Evolutionary conservation across 306 rosid species (phyloP).

Genomic region (Castanea mollissima): DNA sequence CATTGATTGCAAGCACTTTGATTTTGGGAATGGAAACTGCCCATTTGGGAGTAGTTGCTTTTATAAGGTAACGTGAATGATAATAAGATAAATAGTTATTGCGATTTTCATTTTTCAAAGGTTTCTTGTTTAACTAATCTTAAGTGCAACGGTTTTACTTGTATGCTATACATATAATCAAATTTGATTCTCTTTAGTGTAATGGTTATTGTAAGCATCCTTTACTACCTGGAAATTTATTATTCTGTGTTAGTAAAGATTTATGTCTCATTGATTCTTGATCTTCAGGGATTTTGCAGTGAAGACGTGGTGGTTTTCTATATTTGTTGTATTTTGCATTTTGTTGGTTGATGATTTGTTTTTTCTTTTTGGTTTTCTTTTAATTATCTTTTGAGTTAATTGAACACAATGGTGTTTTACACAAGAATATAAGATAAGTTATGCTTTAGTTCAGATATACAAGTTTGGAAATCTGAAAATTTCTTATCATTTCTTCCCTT

Average conservation of each 20-base stretch:
- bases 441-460: not conserved
- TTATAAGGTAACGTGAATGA: conserved; percentile 67
- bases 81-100: not conserved
- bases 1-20: conserved; percentile 96
- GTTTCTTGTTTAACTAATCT: no score
- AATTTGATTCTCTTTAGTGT: no score
- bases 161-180: no score
- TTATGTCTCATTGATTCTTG: not conserved
- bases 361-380: no score
- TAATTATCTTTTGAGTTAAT: no score
- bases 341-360: not conserved
- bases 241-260: not conserved
- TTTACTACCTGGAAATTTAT: not conserved
- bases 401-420: no score
- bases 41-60: conserved; percentile 96
- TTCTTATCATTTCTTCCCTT: not conserved
- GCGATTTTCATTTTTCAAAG: not conserved
- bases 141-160: no score
- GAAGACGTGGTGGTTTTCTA: not conserved
- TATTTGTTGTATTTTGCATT: not conserved
- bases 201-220: not conserved
- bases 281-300: not conserved
- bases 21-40: conserved; percentile 94
- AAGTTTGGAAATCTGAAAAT: not conserved
- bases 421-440: no score